Base-by-base conservation (phyloP, 805 yeast genomes). In the Saccharomycopsis lassenensis region DNA sequence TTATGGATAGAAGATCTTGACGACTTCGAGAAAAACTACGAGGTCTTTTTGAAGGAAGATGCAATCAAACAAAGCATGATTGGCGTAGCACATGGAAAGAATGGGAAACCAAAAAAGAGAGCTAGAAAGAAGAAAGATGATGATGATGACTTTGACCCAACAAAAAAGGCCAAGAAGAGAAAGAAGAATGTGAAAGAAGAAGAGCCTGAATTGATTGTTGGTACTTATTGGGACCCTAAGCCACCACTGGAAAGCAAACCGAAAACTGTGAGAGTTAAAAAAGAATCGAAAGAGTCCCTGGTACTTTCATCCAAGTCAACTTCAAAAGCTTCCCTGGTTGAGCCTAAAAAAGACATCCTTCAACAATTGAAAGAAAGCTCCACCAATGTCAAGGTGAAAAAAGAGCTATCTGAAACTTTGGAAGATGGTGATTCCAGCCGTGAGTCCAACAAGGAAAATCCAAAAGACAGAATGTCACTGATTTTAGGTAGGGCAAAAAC, bases 1-100 rank as follows among this genome's bases (percentile, higher is more conserved):
- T 61, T 91, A 38, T 91, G 98, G 98, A 69, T 62, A 41, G 66
- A 57, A 30, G 98, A 91, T 54, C 64, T 91, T 46, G 94, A 85
- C 39, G 77, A 59, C 1, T 89, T 91, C 55, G 51, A 71, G 41
- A 62, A 47, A 6, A 68, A 67, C 7, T 91, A 89, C 77, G 67
- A 75, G 1, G 59, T 67, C 39, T 86, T 83, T 55, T 58, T 84
- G 51, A 65, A 62, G 21, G 71, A 65, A 7, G 95, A 87, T 54
- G 69, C 66, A 37, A 3, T 25, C 7, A 23, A 18, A 16, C 7
- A 11, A 10, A 19, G 24, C 12, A 29, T 7, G n/a, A 12, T 7
- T 6, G 32, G 32, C 8, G n/a, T n/a, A n/a, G n/a, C n/a, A n/a
- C n/a, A n/a, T n/a, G n/a, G n/a, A n/a, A 6, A n/a, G n/a, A 11